These are phyloP conservation scores for Fomitopsis palustris DNA, from an alignment of 1,284 basidiomycete species.

Conservation along the genomic window DNA sequence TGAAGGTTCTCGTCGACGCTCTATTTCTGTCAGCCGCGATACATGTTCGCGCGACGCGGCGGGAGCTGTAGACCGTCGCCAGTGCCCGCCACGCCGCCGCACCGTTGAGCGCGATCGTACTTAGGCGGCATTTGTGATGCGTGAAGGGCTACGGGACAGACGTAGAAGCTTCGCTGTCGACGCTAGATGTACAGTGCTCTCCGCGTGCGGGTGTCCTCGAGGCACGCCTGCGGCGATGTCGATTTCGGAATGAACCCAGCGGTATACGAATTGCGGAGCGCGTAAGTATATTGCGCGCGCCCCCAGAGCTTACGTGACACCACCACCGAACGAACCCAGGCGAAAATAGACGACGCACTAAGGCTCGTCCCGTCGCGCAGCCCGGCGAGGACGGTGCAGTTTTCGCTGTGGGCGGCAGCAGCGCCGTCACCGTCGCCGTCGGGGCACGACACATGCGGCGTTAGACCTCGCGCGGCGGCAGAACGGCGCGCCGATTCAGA, in stretches of 20 bases:
- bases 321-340: not conserved
- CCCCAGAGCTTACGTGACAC: not conserved
- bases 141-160: not conserved
- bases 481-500: not conserved
- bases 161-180: not conserved
- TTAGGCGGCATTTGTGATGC: not conserved
- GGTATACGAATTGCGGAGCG: not conserved
- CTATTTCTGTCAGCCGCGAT: not conserved
- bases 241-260: not conserved
- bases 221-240: not conserved
- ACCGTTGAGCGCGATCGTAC: not conserved
- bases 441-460: not conserved
- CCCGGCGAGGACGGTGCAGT: not conserved
- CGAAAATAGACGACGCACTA: not conserved
- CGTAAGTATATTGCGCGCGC: not conserved
- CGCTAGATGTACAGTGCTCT: not conserved
- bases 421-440: not conserved
- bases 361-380: not conserved
- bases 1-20: not conserved
- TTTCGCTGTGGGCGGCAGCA: not conserved
- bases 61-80: not conserved
- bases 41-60: not conserved
- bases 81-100: not conserved
- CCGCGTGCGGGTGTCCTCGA: not conserved
- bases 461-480: not conserved